Evolutionary conservation across 805 yeast genomes (phyloP), one percentile per base, ranked within the genome.

Genomic region (Spathaspora girioi): DNA sequence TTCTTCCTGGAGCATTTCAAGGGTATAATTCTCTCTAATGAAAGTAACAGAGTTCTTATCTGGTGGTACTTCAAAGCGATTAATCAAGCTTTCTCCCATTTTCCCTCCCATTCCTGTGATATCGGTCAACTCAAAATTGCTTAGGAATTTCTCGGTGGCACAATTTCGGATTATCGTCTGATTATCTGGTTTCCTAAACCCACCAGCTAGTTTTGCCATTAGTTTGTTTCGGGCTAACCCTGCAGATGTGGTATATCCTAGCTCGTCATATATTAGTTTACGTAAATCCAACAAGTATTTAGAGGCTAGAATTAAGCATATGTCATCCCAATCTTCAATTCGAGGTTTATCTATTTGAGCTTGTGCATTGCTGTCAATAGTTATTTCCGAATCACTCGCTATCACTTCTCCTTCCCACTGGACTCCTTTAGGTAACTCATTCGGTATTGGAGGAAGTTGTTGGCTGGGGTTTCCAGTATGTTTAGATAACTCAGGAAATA

Each of bases 21-120:
- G 45, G 4, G 79, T 61, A 62, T 80, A 79, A 38, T 73, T 69
- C 2, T 79, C 78, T 49, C 87, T 70, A 1, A 89, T 75, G 50
- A 65, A 75, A 2, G 76, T 68, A 6, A 70, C 65, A 4, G 58
- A 86, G 76, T 53, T 82, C 64, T 27, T 50, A 17, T 67, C 75
- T 2, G 69, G 68, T 0, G 86, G 88, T 2, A 81, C 67, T 1
- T 75, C 70, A n/a, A 91, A 65, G 17, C 70, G 65, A n/a, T 67
- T 64, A 15, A 76, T 54, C 1, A 90, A 72, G 11, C 71, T 69
- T 10, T 84, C 83, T 0, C 99, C 99, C 9, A 78, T 68, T 57
- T 89, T 89, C 2, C 98, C 99, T 6, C 99, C 98, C 76, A 93
- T 72, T 0, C 96, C 90, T 80, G 96, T 86, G 51, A 93, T 81